A percentile compares a stretch with the other conserved stretches of the same genome.
Evolutionary conservation across 306 rosid species (phyloP).

Genomic region (Purshia tridentata): DNA sequence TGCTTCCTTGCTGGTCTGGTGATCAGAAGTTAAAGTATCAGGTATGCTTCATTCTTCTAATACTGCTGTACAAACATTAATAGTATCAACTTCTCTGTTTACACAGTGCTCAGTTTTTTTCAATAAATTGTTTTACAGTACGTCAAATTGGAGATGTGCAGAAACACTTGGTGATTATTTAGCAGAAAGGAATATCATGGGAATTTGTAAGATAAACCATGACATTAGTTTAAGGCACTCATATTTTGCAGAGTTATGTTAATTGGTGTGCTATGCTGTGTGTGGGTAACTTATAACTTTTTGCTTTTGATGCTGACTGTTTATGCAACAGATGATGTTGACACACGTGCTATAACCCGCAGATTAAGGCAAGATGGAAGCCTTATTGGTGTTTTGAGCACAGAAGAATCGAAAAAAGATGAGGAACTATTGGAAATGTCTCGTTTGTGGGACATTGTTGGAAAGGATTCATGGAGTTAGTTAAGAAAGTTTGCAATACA

Average conservation of each 20-base stretch:
- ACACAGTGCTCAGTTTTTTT: conserved; percentile 9
- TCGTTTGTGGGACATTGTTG: conserved; percentile 90
- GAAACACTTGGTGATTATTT: conserved; percentile 72
- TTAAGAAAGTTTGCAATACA: conserved; percentile 4
- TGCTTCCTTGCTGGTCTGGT: conserved; percentile 94
- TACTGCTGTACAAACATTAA: conserved; percentile 1
- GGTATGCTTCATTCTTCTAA: conserved; percentile 36
- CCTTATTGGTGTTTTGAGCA: conserved; percentile 88
- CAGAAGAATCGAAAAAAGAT: conserved; percentile 72
- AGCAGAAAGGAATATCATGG: conserved; percentile 84
- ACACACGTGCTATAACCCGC: conserved; percentile 91
- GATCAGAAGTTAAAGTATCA: conserved; percentile 79
- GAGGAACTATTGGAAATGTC: conserved; percentile 77
- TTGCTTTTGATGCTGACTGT: conserved; percentile 21
- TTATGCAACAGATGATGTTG: conserved; percentile 80
- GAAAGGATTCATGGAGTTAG: conserved; percentile 42
- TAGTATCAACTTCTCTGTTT: conserved; percentile 1
- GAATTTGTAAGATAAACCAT: conserved; percentile 73
- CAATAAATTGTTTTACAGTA: conserved; percentile 43
- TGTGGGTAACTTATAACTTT: conserved; percentile 11
- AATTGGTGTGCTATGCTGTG: background rate
- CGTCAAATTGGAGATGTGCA: conserved; percentile 88
- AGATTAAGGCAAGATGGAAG: conserved; percentile 92
- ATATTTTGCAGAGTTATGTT: background rate
- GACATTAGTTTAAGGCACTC: background rate